phyloP scores from a whole-genome alignment of 2,329 filamentous ascomycete species.

The Diaporthe helianthi region DNA sequence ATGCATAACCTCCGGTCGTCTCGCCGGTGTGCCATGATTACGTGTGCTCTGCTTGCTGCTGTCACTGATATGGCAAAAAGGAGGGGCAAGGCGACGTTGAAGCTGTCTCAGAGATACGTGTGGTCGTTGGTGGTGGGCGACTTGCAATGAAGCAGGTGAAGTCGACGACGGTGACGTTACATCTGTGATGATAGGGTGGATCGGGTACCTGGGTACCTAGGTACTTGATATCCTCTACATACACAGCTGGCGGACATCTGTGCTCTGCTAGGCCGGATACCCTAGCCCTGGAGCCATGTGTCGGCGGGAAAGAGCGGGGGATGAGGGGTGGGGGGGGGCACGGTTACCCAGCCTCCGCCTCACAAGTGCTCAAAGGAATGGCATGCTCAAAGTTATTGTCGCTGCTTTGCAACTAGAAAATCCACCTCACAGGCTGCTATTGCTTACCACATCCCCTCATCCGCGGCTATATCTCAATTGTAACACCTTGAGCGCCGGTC shows the following conservation, averaged over 20 bases:
- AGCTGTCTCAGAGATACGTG: constrained; percentile 31
- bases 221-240: neutral
- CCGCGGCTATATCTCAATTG: neutral
- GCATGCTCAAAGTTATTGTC: neutral
- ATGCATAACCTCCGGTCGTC: neutral
- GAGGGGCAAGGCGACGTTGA: constrained; percentile 33
- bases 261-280: neutral
- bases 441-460: neutral
- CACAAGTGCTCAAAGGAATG: neutral
- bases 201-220: neutral
- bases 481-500: neutral
- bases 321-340: neutral
- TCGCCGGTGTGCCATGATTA: neutral
- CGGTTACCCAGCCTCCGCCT: neutral
- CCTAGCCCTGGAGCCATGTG: neutral
- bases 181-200: neutral
- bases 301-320: too few species aligned
- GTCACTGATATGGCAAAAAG: constrained; percentile 15
- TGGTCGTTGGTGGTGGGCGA: constrained; percentile 14
- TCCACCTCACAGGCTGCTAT: neutral
- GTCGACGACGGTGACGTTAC: constrained; percentile 27
- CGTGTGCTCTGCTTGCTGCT: neutral
- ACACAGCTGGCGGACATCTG: neutral
- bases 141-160: constrained; percentile 7
- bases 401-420: neutral